These are phyloP conservation scores for Naganishia friedmannii DNA, from an alignment of 768 basidiomycete species.

Conservation along the genomic window DNA sequence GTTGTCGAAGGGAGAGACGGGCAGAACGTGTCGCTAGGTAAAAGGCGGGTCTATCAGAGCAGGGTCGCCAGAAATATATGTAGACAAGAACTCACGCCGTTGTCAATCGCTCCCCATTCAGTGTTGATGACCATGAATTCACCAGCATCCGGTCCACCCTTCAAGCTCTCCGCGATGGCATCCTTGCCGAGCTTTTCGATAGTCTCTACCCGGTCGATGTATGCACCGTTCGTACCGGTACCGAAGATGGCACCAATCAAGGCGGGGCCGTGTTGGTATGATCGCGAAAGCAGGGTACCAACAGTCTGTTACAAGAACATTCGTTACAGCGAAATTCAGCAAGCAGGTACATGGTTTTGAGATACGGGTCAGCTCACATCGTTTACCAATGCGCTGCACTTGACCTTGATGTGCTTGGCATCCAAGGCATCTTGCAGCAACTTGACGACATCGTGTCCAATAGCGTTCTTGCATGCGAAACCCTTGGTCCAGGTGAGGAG, in stretches of 20 bases:
- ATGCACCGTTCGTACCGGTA: conserved; percentile 97
- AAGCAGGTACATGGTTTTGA: neutral
- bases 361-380: conserved; percentile 61
- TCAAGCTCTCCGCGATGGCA: conserved; percentile 52
- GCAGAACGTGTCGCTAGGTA: conserved; percentile 72
- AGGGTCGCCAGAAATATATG: neutral
- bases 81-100: conserved; percentile 61
- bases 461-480: conserved; percentile 83
- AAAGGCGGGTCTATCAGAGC: conserved; percentile 17
- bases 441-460: conserved; percentile 83
- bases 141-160: conserved; percentile 54
- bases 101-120: conserved; percentile 98
- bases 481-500: conserved; percentile 89
- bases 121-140: conserved; percentile 88
- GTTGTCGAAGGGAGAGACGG: conserved; percentile 85
- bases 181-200: conserved; percentile 76
- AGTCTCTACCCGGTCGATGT: conserved; percentile 80
- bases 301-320: conserved; percentile 65
- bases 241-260: conserved; percentile 87
- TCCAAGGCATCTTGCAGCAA: conserved; percentile 89
- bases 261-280: conserved; percentile 89
- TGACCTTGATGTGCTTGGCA: conserved; percentile 84
- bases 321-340: neutral
- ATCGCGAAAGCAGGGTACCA: conserved; percentile 85
- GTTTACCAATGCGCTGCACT: conserved; percentile 87